Evolutionary conservation across 2,329 filamentous ascomycete genomes (phyloP).

Genomic region (Trichoderma hamatum): DNA sequence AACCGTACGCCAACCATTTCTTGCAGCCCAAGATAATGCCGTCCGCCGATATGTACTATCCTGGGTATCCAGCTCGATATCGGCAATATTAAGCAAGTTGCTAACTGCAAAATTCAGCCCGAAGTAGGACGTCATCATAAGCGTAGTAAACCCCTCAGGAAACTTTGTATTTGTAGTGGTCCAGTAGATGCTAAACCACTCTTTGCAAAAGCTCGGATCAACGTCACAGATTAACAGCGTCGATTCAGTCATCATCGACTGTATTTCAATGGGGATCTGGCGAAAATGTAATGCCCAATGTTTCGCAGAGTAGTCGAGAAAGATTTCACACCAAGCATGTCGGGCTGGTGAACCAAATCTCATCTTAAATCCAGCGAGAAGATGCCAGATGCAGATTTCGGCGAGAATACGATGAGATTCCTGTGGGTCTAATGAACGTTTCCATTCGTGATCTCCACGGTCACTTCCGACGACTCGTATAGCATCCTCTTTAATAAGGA

Average conservation of each 20-base stretch:
- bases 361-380: slow-evolving; percentile 20
- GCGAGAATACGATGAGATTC: slow-evolving; percentile 29
- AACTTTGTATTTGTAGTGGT: background rate
- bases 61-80: background rate
- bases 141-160: background rate
- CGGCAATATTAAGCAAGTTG: background rate
- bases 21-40: slow-evolving; percentile 11
- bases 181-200: slow-evolving; percentile 7
- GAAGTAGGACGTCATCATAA: slow-evolving; percentile 22
- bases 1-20: background rate
- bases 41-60: background rate
- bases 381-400: slow-evolving; percentile 28
- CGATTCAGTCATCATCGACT: background rate
- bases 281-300: slow-evolving; percentile 28
- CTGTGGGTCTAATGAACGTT: slow-evolving; percentile 21
- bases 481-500: slow-evolving; percentile 25
- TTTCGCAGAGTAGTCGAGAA: slow-evolving; percentile 28
- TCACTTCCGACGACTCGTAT: background rate
- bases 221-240: background rate
- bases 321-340: background rate
- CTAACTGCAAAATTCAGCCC: background rate
- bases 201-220: background rate
- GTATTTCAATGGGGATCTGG: background rate
- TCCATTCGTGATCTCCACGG: slow-evolving; percentile 21
- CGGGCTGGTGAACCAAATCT: background rate